Conservation (phyloP, 1,139 yeast species). For the Diutina ranongensis region DNA sequence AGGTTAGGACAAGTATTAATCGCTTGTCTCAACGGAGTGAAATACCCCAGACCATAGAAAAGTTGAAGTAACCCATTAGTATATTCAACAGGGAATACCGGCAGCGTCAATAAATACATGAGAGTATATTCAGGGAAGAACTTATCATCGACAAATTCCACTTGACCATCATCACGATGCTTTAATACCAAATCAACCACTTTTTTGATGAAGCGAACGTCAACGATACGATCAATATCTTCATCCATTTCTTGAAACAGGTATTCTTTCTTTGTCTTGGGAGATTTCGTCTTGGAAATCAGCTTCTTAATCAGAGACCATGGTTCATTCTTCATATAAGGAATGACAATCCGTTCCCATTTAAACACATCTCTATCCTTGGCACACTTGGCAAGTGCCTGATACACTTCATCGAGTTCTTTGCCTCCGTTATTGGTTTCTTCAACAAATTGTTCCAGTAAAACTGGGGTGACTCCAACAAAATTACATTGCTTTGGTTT, state of each 20-base stretch:
- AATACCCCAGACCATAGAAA: constrained; percentile 28
- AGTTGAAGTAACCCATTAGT: constrained; percentile 43
- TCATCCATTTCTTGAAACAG: constrained; percentile 5
- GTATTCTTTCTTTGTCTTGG: constrained; percentile 7
- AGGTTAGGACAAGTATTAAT: constrained; percentile 68
- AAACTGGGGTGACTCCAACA: constrained; percentile 20
- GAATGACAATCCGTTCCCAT: constrained; percentile 24
- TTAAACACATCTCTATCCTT: constrained; percentile 13
- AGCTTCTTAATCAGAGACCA: constrained; percentile 3
- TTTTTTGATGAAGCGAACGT: constrained; percentile 41
- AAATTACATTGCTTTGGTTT: constrained; percentile 9
- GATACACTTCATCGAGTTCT: constrained; percentile 17
- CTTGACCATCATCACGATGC: constrained; percentile 10
- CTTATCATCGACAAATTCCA: constrained; percentile 13
- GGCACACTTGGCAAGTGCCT: constrained; percentile 14
- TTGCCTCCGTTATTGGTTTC: constrained; percentile 13
- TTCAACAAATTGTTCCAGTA: constrained; percentile 10
- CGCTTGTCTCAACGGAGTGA: constrained; percentile 69
- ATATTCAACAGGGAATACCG: constrained; percentile 58
- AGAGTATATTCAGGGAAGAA: constrained; percentile 49
- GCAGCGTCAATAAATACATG: constrained; percentile 74
- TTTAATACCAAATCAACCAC: constrained; percentile 35
- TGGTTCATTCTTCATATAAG: constrained; percentile 20
- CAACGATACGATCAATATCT: constrained; percentile 50
- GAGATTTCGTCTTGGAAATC: constrained; percentile 6